Evolutionary conservation across 208 protist genomes (phyloP), one percentile per base, ranked within the genome.

Genomic region (Trypanosoma lewisi): DNA sequence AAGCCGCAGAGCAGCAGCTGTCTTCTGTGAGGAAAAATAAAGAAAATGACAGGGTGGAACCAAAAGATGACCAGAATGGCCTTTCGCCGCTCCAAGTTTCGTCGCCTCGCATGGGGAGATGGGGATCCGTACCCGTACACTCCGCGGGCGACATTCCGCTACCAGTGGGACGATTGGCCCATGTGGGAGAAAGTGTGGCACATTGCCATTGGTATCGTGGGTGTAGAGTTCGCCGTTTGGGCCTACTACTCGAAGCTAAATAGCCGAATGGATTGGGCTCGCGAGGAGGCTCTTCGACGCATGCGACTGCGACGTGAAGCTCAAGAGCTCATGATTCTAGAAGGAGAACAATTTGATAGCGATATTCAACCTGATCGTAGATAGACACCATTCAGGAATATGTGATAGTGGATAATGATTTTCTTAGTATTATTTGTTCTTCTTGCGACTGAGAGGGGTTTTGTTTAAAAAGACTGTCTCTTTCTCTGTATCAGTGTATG

Each of bases 31-130:
- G 34, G 5, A 16, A 17, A 8, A 17, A 57, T 48, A 44, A 44
- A n/a, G 30, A 45, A 61, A 37, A 94, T 91, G 85, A 68, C 80
- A 14, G 73, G 83, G 11, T 94, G 88, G 85, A 94, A 94, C 36
- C 83, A 94, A 60, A 91, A 89, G 62, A 94, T 94, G 88, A 85
- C 88, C 76, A 91, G 88, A 63, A 92, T 90, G 85, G 88, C 88
- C 62, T 94, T 94, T 59, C 82, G 85, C 11, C 82, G 85, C 21
- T 91, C 84, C 41, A 91, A 91, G 71, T 94, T 94, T 60, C 85
- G 88, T 53, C 88, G 88, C 58, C 59, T 94, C 57, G 88, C 88
- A 6, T 94, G 88, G 85, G 88, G 88, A 11, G 88, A 94, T 53
- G 88, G 88, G 53, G 88, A 94, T 59, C 88, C 88, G 45, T 94